phyloP scores from a whole-genome alignment of 2,329 filamentous ascomycete genomes.

The Hymenotorrendiella dingleyae region DNA sequence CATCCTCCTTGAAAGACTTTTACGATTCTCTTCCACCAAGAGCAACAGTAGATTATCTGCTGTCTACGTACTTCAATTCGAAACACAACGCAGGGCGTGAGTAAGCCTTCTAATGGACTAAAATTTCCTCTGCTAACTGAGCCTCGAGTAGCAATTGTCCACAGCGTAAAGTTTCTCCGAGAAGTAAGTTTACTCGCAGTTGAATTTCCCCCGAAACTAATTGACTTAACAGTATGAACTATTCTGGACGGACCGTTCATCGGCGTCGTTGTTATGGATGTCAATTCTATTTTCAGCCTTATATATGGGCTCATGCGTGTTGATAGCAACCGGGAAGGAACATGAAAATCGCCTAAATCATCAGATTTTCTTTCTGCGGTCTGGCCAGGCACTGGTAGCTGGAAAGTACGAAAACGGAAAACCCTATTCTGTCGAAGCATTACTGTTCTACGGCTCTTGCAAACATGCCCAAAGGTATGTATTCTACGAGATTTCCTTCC shows the following conservation, averaged over 20 bases:
- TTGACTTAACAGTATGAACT: neutral
- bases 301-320: slow-evolving; percentile 5
- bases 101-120: neutral
- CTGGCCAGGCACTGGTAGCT: slow-evolving; percentile 43
- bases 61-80: slow-evolving; percentile 47
- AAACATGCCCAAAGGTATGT: no score
- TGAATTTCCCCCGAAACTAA: neutral
- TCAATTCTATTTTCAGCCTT: slow-evolving; percentile 13
- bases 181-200: slow-evolving; percentile 22
- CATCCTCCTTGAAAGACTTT: slow-evolving; percentile 32
- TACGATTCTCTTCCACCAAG: slow-evolving; percentile 41
- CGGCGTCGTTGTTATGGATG: slow-evolving; percentile 11
- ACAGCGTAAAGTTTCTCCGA: slow-evolving; percentile 43
- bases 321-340: no score
- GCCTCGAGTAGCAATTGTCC: slow-evolving; percentile 39
- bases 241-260: slow-evolving; percentile 5
- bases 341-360: no score
- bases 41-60: slow-evolving; percentile 40
- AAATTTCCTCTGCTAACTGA: neutral
- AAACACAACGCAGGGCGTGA: slow-evolving; percentile 34
- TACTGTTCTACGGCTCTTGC: slow-evolving; percentile 45
- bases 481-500: no score
- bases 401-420: slow-evolving; percentile 45
- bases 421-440: slow-evolving; percentile 41
- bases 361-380: slow-evolving; percentile 41